Conservation (phyloP, 179 eudicot genomes). For the Pouteria campechiana region DNA sequence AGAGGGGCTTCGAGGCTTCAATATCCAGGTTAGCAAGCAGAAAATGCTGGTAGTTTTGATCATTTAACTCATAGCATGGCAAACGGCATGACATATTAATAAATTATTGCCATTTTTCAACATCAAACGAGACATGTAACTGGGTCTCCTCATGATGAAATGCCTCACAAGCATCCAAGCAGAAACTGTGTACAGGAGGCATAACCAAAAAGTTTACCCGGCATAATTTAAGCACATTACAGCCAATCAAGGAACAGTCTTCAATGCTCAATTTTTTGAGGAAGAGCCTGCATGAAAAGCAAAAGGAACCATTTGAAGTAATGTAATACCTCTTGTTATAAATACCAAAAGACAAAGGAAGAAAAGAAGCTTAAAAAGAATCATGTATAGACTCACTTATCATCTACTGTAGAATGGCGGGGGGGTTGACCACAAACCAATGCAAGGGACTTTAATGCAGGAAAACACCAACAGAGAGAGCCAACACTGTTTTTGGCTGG, state of each 20-base stretch:
- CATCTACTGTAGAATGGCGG: constrained; percentile 16
- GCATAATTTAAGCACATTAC: constrained; percentile 44
- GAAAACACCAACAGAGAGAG: constrained; percentile 54
- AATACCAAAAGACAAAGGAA: not conserved
- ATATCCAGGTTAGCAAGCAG: no score
- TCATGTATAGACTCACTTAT: constrained; percentile 24
- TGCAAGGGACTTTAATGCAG: constrained; percentile 51
- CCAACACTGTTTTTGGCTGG: constrained; percentile 35
- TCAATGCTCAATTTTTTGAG: constrained; percentile 30
- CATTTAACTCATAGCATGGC: no score
- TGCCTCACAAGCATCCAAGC: no score
- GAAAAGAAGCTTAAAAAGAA: not conserved
- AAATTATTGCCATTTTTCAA: no score
- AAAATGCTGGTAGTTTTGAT: no score
- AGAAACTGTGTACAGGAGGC: no score
- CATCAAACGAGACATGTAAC: no score
- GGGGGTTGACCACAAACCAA: constrained; percentile 37
- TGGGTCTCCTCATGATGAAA: no score
- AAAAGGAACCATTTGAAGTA: not conserved
- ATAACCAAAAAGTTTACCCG: no score
- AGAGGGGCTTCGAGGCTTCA: no score
- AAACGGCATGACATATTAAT: no score
- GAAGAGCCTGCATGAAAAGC: constrained; percentile 26
- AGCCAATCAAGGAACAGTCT: constrained; percentile 42
- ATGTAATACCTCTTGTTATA: not conserved